phyloP scores from a whole-genome alignment of 1,139 yeast genomes.

The Saccharomyces pastorianus region DNA sequence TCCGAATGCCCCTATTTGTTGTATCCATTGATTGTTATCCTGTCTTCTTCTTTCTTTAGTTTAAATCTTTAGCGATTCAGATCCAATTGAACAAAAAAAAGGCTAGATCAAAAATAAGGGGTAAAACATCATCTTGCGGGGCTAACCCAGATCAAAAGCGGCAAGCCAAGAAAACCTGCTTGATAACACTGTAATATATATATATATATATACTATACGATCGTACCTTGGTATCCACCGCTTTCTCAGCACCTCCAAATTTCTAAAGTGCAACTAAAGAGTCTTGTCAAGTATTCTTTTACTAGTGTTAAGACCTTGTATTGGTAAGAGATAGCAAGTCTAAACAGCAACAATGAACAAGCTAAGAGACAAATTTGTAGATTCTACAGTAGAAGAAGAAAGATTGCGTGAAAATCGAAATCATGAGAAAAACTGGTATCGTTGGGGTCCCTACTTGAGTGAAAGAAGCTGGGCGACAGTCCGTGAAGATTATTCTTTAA shows the following conservation, averaged over 20 bases:
- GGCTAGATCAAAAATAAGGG: background rate
- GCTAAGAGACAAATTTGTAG: slow-evolving; percentile 26
- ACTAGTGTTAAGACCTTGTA: background rate
- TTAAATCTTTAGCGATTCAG: background rate
- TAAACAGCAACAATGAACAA: slow-evolving; percentile 11
- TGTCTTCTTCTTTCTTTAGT: background rate
- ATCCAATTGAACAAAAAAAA: background rate
- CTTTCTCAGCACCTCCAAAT: background rate
- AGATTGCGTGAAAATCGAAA: slow-evolving; percentile 55
- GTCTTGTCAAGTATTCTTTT: background rate
- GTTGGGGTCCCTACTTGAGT: slow-evolving; percentile 89
- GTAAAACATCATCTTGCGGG: background rate
- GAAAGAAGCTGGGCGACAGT: slow-evolving; percentile 95
- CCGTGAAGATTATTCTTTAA: slow-evolving; percentile 78
- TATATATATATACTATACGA: background rate
- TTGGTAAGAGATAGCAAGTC: background rate
- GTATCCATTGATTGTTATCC: background rate
- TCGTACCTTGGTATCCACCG: background rate
- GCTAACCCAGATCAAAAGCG: background rate
- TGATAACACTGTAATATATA: background rate
- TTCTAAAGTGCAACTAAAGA: background rate
- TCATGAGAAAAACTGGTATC: slow-evolving; percentile 61
- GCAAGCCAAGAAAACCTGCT: background rate
- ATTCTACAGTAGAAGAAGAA: slow-evolving; percentile 54
- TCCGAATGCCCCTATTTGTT: background rate